Evolutionary conservation across 257 asterid genomes (phyloP).

Genomic region (Scutellaria minor): DNA sequence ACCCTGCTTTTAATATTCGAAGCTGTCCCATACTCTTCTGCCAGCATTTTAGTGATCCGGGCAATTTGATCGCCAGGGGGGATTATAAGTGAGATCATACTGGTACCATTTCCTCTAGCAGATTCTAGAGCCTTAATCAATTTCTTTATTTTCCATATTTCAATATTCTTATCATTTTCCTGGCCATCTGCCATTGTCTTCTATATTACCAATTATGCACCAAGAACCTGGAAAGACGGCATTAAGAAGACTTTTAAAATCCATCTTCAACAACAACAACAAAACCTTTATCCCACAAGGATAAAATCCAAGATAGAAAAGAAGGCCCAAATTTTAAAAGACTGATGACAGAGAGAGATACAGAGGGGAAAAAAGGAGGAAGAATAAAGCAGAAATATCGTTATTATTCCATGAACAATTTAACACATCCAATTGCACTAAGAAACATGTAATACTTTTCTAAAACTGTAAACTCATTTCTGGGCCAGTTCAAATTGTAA

Average conservation of each 20-base stretch:
- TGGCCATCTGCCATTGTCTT: slow-evolving; percentile 53
- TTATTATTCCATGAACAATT: neutral
- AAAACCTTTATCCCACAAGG: neutral
- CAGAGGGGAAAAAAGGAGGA: neutral
- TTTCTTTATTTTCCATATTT: slow-evolving; percentile 69
- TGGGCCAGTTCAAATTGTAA: neutral
- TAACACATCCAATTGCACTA: neutral
- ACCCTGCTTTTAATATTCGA: slow-evolving; percentile 71
- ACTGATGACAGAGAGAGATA: neutral
- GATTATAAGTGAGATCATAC: slow-evolving; percentile 71
- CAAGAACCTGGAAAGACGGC: slow-evolving; percentile 36
- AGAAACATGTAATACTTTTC: neutral
- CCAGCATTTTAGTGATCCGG: slow-evolving; percentile 68
- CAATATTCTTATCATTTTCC: slow-evolving; percentile 63
- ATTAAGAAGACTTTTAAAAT: neutral
- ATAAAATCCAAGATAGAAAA: neutral
- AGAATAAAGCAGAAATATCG: neutral
- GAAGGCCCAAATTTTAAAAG: neutral
- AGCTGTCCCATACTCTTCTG: slow-evolving; percentile 68
- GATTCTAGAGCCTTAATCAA: slow-evolving; percentile 61
- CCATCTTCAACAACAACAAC: neutral
- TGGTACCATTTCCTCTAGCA: slow-evolving; percentile 68
- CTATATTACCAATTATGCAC: slow-evolving; percentile 19
- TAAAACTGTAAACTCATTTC: neutral
- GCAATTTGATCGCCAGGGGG: slow-evolving; percentile 69